These are phyloP conservation scores for Phylloporus sp. DNA, from an alignment of 768 basidiomycete genomes.

Conservation along the genomic window DNA sequence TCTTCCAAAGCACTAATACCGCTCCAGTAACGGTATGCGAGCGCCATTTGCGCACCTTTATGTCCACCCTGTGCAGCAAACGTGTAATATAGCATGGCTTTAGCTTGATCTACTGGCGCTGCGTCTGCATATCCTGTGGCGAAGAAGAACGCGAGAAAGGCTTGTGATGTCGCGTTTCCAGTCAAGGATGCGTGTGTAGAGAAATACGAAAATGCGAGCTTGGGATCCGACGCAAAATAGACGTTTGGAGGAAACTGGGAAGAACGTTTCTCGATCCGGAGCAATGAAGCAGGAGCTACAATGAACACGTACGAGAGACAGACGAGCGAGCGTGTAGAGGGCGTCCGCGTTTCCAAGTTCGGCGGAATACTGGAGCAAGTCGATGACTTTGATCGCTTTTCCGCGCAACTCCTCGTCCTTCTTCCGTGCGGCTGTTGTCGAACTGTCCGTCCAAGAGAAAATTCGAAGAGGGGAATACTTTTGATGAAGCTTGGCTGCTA, in stretches of 20 bases:
- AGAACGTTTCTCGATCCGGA: background rate
- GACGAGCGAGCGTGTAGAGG: constrained; percentile 56
- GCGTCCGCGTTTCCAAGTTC: constrained; percentile 76
- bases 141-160: constrained; percentile 82
- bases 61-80: constrained; percentile 88
- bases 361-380: constrained; percentile 74
- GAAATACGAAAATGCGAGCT: constrained; percentile 60
- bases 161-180: constrained; percentile 85
- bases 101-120: constrained; percentile 63
- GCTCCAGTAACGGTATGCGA: constrained; percentile 93
- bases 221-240: constrained; percentile 58
- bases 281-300: background rate
- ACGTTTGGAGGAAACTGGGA: constrained; percentile 67
- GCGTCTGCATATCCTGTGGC: constrained; percentile 74
- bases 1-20: constrained; percentile 89
- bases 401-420: constrained; percentile 63
- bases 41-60: constrained; percentile 84
- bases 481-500: constrained; percentile 60
- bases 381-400: constrained; percentile 77
- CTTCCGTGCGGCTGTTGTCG: constrained; percentile 40
- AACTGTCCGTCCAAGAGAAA: constrained; percentile 39
- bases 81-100: constrained; percentile 88
- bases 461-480: constrained; percentile 48
- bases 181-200: constrained; percentile 57
- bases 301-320: constrained; percentile 54